phyloP scores from a whole-genome alignment of 2,329 filamentous ascomycete species.

The Hansfordia pulvinata region DNA sequence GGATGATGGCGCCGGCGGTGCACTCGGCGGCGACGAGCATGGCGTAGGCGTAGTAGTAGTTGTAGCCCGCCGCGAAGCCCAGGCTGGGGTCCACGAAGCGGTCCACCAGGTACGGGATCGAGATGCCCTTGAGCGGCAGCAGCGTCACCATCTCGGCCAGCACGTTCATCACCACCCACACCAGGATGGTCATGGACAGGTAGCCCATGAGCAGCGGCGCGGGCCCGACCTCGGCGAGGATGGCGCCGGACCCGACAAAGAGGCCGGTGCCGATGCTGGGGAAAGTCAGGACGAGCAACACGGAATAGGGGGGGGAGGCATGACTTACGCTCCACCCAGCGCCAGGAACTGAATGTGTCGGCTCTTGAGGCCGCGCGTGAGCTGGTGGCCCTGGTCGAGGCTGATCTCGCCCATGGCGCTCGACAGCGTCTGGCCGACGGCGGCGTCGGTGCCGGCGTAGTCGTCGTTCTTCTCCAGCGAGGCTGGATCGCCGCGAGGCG shows the following conservation, averaged over 20 bases:
- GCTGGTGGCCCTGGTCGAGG: conserved; percentile 24
- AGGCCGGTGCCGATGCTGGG: conserved; percentile 46
- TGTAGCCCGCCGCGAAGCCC: conserved; percentile 44
- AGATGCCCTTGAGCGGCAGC: conserved; percentile 41
- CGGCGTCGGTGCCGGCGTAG: too few relatives aligned
- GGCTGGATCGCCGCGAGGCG: too few relatives aligned
- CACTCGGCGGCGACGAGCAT: conserved; percentile 45
- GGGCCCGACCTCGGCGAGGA: conserved; percentile 41
- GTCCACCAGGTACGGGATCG: conserved; percentile 40
- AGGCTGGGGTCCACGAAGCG: conserved; percentile 41
- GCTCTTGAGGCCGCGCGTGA: conserved; percentile 43
- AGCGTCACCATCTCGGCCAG: conserved; percentile 42
- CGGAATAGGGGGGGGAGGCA: too few relatives aligned
- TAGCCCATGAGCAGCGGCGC: conserved; percentile 61
- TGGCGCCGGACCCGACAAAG: conserved; percentile 46
- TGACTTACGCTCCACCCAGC: conserved; percentile 29
- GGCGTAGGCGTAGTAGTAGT: conserved; percentile 49
- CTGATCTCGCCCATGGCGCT: neutral
- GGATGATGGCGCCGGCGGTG: conserved; percentile 41
- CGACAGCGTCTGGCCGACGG: too few relatives aligned
- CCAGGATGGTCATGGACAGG: conserved; percentile 36
- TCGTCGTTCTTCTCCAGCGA: too few relatives aligned
- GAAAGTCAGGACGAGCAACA: too few relatives aligned
- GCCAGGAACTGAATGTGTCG: conserved; percentile 48
- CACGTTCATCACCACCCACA: conserved; percentile 40